Evolutionary conservation across 805 yeast genomes (phyloP), one percentile per base, ranked within the genome.

Genomic region (Candida oleophila): DNA sequence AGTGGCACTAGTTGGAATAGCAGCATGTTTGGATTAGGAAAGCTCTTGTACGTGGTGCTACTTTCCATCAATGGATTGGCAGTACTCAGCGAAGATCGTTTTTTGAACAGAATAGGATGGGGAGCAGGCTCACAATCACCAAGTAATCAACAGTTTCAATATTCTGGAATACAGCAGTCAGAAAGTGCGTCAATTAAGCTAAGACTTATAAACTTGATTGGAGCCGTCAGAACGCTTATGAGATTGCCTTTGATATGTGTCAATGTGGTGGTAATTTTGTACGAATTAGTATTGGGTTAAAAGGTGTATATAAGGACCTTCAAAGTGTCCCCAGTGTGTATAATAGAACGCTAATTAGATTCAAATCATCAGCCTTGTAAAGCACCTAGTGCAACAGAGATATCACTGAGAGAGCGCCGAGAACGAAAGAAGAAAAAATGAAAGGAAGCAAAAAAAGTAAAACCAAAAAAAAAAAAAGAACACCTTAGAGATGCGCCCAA

Each of bases 71-170:
- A 87, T 62, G 81, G 92, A 0, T 78, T 87, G 22, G 94, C 94
- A 0, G 84, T 87, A 32, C 74, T 87, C 44, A 85, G 86, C 60
- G 95, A 87, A 56, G 94, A 87, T 57, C 69, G 96, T 48, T 87
- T 87, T 57, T 70, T 87, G 49, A 82, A 83, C 56, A 72, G 96
- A 66, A 78, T 60, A 32, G 74, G 69, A 21, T 69, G 67, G 69
- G 68, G 65, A 8, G 57, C 55, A 21, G 50, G 53, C 22, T 48
- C 55, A 11, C 47, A 12, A 14, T 42, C 47, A 50, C 53, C 53
- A 60, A 48, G 42, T 22, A 50, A 46, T 60, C 49, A 51, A 34
- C 59, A 53, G 32, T 54, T 45, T 28, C 56, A 55, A 41, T 60
- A 53, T 40, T 41, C 43, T 14, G 43, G 43, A 4, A 32, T 41